phyloP scores from a whole-genome alignment of 2,329 filamentous ascomycete species.

The Coniosporium tulheliwenetii region DNA sequence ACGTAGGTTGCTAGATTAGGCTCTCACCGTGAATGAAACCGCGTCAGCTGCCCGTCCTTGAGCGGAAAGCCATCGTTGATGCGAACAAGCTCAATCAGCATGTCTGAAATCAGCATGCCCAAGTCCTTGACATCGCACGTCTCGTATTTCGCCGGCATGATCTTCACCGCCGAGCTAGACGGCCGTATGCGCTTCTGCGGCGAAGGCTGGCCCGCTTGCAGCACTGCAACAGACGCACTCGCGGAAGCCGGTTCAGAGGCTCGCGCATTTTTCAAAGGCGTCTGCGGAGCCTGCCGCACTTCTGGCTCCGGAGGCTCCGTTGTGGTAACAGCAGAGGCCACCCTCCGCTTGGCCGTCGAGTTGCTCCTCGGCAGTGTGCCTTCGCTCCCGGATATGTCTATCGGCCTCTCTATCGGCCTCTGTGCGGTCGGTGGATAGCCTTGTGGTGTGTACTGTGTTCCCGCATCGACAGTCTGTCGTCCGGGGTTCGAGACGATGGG shows the following conservation, averaged over 20 bases:
- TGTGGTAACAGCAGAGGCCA: constrained; percentile 14
- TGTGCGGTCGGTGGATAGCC: constrained; percentile 26
- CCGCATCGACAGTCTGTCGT: constrained; percentile 28
- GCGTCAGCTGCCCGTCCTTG: constrained; percentile 70
- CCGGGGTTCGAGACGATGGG: too few species aligned
- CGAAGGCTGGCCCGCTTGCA: constrained; percentile 4
- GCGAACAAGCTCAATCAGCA: constrained; percentile 88
- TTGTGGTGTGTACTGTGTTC: constrained; percentile 39
- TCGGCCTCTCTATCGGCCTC: constrained; percentile 4
- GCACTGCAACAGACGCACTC: constrained; percentile 8
- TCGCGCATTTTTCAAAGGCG: constrained; percentile 5
- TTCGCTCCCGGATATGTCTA: neutral
- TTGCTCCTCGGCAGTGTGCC: neutral
- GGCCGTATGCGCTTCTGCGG: constrained; percentile 30
- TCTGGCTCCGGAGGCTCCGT: constrained; percentile 19
- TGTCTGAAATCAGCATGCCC: constrained; percentile 79
- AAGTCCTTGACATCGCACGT: constrained; percentile 70
- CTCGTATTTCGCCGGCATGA: constrained; percentile 64
- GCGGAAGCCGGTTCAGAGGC: constrained; percentile 2
- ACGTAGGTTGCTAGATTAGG: constrained; percentile 3
- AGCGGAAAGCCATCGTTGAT: constrained; percentile 83
- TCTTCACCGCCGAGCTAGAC: constrained; percentile 30
- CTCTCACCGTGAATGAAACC: constrained; percentile 78
- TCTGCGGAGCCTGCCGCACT: constrained; percentile 18
- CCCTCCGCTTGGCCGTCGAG: constrained; percentile 7